A percentile compares a stretch with the other conserved stretches of the same genome.
Evolutionary conservation across 1,284 basidiomycete species (phyloP).

Genomic region (Somion occarium): DNA sequence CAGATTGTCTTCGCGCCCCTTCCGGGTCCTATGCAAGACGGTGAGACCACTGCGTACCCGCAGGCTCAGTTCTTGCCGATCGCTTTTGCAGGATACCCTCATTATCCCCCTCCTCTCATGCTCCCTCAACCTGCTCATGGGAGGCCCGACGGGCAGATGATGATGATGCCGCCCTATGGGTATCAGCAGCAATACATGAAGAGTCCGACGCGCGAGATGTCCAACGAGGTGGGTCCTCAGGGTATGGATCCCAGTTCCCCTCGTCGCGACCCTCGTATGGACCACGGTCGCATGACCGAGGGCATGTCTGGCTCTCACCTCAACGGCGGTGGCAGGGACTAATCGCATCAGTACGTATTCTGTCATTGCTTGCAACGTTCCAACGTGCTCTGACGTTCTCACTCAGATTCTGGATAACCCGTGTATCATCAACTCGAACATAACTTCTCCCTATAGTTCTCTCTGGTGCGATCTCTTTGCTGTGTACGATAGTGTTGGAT

Average conservation of each 20-base stretch:
- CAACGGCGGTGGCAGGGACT: background rate
- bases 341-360: background rate
- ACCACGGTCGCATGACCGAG: slow-evolving; percentile 18
- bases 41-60: slow-evolving; percentile 25
- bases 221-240: background rate
- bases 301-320: slow-evolving; percentile 10
- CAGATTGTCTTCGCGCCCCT: slow-evolving; percentile 38
- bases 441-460: too few relatives aligned
- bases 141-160: slow-evolving; percentile 3
- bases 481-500: slow-evolving; percentile 5
- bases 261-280: slow-evolving; percentile 7
- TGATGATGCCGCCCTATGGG: slow-evolving; percentile 4
- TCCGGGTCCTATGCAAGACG: slow-evolving; percentile 39
- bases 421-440: too few relatives aligned
- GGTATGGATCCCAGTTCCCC: background rate
- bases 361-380: background rate
- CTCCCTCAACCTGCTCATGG: background rate
- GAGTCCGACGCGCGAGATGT: background rate
- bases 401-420: too few relatives aligned
- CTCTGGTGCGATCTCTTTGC: too few relatives aligned
- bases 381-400: too few relatives aligned
- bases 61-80: background rate
- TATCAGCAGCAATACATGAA: background rate
- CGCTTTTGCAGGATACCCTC: background rate
- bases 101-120: background rate